phyloP scores from a whole-genome alignment of 2,329 filamentous ascomycete species.

The Colletotrichum lentis region DNA sequence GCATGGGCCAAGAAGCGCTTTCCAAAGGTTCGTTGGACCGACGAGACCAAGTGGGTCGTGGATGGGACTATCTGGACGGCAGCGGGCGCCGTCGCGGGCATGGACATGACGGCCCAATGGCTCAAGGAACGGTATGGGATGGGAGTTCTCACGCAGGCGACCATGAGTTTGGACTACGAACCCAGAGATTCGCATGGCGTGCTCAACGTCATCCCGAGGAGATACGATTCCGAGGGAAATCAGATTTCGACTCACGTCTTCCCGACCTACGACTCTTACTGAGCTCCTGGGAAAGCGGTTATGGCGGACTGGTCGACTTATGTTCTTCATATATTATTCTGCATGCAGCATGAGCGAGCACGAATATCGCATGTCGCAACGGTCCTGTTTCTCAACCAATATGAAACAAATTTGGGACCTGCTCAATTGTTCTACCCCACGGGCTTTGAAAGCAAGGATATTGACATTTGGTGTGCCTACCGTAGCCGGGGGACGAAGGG shows the following conservation, averaged over 20 bases:
- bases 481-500: too few species aligned
- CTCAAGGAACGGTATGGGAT: conserved; percentile 48
- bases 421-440: too few species aligned
- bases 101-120: conserved; percentile 55
- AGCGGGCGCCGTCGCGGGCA: conserved; percentile 55
- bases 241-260: conserved; percentile 43
- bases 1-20: conserved; percentile 44
- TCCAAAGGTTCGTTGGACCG: conserved; percentile 55
- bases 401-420: too few species aligned
- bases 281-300: background rate
- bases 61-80: conserved; percentile 59
- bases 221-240: conserved; percentile 44
- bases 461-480: too few species aligned
- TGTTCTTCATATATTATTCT: too few species aligned
- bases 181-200: conserved; percentile 47
- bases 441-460: too few species aligned
- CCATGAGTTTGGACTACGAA: conserved; percentile 47
- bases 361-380: too few species aligned
- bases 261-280: conserved; percentile 1
- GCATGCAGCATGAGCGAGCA: too few species aligned
- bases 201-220: conserved; percentile 42
- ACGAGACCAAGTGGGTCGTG: conserved; percentile 54
- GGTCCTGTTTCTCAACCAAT: too few species aligned
- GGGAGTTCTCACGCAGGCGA: conserved; percentile 41
- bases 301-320: background rate